A percentile compares a stretch with the other conserved stretches of the same genome.
Conservation (phyloP, 768 basidiomycete species). For the Agrocybe pediades region DNA sequence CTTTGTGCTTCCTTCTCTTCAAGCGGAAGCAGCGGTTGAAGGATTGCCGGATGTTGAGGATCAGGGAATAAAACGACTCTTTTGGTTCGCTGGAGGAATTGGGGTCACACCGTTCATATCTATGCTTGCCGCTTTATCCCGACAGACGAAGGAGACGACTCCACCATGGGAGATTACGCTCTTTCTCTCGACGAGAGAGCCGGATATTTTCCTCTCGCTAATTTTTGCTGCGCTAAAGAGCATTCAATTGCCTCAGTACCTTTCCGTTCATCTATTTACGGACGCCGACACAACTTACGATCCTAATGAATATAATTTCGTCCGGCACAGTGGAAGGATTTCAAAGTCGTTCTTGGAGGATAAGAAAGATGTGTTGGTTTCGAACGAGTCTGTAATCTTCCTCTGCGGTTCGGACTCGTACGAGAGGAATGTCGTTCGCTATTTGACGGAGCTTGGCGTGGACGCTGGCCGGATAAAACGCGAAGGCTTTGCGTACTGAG, state of each 20-base stretch:
- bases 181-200: slow-evolving; percentile 54
- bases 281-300: slow-evolving; percentile 6
- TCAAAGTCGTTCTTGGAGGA: slow-evolving; percentile 24
- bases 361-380: slow-evolving; percentile 14
- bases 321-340: slow-evolving; percentile 11
- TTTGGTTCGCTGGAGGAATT: slow-evolving; percentile 69
- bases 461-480: slow-evolving; percentile 40
- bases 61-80: slow-evolving; percentile 24
- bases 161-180: slow-evolving; percentile 42
- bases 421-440: slow-evolving; percentile 37
- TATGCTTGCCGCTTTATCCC: slow-evolving; percentile 37
- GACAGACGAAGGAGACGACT: slow-evolving; percentile 4
- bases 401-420: slow-evolving; percentile 54
- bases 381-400: slow-evolving; percentile 32
- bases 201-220: slow-evolving; percentile 48
- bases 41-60: background rate
- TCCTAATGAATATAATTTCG: slow-evolving; percentile 4
- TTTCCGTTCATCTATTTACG: slow-evolving; percentile 46
- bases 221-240: slow-evolving; percentile 29
- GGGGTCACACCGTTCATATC: slow-evolving; percentile 67
- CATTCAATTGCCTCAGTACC: slow-evolving; percentile 12
- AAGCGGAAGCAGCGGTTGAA: background rate
- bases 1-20: slow-evolving; percentile 36
- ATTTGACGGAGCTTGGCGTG: slow-evolving; percentile 36
- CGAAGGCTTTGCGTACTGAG: slow-evolving; percentile 18